A percentile compares a stretch with the other conserved stretches of the same genome.
Conservation (phyloP, 441 rosid species). For the Viola pubescens region DNA sequence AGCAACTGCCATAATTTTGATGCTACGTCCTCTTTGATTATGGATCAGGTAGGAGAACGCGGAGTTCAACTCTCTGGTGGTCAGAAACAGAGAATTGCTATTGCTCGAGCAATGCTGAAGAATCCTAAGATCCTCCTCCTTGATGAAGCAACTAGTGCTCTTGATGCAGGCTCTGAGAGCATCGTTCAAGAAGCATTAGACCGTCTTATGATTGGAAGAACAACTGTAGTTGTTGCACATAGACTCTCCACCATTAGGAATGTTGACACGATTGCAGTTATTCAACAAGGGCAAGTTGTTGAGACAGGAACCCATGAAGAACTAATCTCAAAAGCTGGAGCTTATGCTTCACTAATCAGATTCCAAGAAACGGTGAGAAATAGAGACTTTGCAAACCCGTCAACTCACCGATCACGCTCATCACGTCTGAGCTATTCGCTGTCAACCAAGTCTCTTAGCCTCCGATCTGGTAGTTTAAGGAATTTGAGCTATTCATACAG, state of each 20-base stretch:
- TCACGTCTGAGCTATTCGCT: slow-evolving; percentile 82
- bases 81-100: slow-evolving; percentile 94
- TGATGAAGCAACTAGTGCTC: slow-evolving; percentile 98
- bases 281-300: slow-evolving; percentile 94
- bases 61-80: slow-evolving; percentile 98
- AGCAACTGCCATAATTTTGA: not conserved
- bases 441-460: slow-evolving; percentile 88
- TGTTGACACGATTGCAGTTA: slow-evolving; percentile 85
- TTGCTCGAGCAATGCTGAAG: slow-evolving; percentile 96
- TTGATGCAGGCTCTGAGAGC: slow-evolving; percentile 95
- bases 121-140: slow-evolving; percentile 88
- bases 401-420: slow-evolving; percentile 83
- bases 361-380: slow-evolving; percentile 94
- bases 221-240: slow-evolving; percentile 95
- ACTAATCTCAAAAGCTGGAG: slow-evolving; percentile 65
- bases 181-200: slow-evolving; percentile 97
- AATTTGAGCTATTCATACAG: slow-evolving; percentile 96
- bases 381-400: slow-evolving; percentile 79
- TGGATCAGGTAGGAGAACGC: slow-evolving; percentile 79
- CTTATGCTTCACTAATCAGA: slow-evolving; percentile 79
- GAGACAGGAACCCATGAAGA: slow-evolving; percentile 96
- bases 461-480: slow-evolving; percentile 91
- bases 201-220: slow-evolving; percentile 93
- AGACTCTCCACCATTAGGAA: slow-evolving; percentile 91
- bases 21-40: not conserved